Evolutionary conservation across 2,329 filamentous ascomycete genomes (phyloP), one percentile per base, ranked within the genome.

Genomic region (Didymella pinodella): DNA sequence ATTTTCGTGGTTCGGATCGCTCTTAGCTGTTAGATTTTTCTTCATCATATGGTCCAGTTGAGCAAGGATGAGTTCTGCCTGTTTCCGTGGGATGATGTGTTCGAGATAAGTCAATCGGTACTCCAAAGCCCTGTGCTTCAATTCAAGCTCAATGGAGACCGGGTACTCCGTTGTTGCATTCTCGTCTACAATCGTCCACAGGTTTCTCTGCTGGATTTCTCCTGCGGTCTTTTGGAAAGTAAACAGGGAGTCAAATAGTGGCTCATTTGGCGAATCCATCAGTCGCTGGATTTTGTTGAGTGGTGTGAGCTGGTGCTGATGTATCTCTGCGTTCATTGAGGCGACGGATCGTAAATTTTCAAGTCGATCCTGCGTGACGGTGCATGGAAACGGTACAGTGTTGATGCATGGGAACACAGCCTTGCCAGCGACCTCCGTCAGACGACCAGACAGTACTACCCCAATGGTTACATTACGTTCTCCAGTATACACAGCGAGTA

Each of bases 241-340:
- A 59, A 97, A 86, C 1, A 97, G 81, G 0, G 92, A 94, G 70
- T 97, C 93, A 66, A 97, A 97, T 0, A 95, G 81, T 0, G 84
- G 80, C 7, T 85, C 83, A 25, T 89, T 86, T 0, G 88, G 80
- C 57, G 86, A 83, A 0, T 88, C 88, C 18, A 91, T 82, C 83
- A 88, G 89, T 48, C 84, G 86, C 67, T 96, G 91, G 10, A 96
- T 88, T 29, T 86, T 85, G 3, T 84, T 82, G 7, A 97, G 80
- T 0, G 92, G 86, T 0, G 86, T 86, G 66, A 90, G 89, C 63
- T 95, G 91, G 68, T 92, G 81, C 58, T 87, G 87, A 47, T 90
- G 84, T 0, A 93, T 78, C 4, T 81, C 77, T 0, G 85, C 82
- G 68, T 90, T 93, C 47, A 85, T 85, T 0, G 80, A 75, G 81